Evolutionary conservation across 441 rosid genomes (phyloP).

Genomic region (Erysimum pusillum): DNA sequence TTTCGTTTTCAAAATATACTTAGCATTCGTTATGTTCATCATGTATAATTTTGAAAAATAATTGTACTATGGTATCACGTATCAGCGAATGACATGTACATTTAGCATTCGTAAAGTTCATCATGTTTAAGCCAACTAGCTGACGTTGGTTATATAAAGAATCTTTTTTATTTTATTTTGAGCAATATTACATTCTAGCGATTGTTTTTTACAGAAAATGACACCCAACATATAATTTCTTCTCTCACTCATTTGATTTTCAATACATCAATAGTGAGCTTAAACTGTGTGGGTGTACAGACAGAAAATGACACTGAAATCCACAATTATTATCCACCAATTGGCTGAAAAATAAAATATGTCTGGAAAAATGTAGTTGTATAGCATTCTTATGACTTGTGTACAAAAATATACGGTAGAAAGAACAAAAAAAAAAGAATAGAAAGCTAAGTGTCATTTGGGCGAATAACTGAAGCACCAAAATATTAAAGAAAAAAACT

Average conservation of each 20-base stretch:
- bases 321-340: no score
- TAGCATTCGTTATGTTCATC: neutral
- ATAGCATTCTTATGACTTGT: no score
- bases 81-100: neutral
- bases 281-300: slow-evolving; percentile 6
- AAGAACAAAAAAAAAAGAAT: no score
- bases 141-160: neutral
- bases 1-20: neutral
- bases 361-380: no score
- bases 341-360: no score
- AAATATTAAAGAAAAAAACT: no score
- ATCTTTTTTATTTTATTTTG: neutral
- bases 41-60: neutral
- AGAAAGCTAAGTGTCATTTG: no score
- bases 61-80: neutral
- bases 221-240: neutral
- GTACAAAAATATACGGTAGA: no score
- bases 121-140: slow-evolving; percentile 4
- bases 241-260: slow-evolving; percentile 2
- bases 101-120: neutral
- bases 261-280: neutral
- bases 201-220: neutral
- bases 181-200: slow-evolving; percentile 1
- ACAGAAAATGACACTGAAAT: slow-evolving; percentile 9
- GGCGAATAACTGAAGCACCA: no score